Base-by-base conservation (phyloP, 179 eudicot genomes). In the Vitellaria paradoxa region DNA sequence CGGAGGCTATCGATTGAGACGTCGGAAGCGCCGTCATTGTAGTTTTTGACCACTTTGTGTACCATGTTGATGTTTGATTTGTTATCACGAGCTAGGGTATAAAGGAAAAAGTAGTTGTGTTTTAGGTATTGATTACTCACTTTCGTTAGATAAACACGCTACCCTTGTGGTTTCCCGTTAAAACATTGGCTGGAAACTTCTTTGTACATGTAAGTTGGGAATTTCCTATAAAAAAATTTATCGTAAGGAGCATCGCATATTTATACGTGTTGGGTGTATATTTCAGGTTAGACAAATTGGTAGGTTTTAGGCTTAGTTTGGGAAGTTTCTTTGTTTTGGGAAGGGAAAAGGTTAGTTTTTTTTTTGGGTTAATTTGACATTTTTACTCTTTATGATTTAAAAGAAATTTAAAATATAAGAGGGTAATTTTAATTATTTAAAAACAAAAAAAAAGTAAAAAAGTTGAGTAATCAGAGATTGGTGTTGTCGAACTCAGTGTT, bases 171-270 rank as follows among this genome's bases (percentile, higher is more conserved):
- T 63, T 67, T 67, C 72, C 72, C 20, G 42, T 26, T 46, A 7
- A 7, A 45, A 6, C 72, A 47, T 68, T 55, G n/a, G 72, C 30
- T 68, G 56, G 56, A 68, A 68, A 46, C 55, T n/a, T 46, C 3
- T 67, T 67, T 68, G 72, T 68, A 68, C 56, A 68, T 67, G 50
- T 40, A 40, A 67, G 49, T 45, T 47, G 12, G 46, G 53, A 47
- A 68, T 7, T n/a, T 8, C 37, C 8, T 5, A 45, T 26, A 47
- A 68, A 46, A 6, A 40, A 45, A 47, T 68, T 46, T 40, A 7
- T 0, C 7, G 50, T 12, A 68, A 37, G 72, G 70, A n/a, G 72
- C 20, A 50, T 45, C 45, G 55, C 55, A 46, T 24, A 68, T 68
- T n/a, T 47, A 30, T 30, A 30, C 37, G 37, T 30, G 37, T 30